A percentile compares a stretch with the other conserved stretches of the same genome.
Conservation (phyloP, 768 basidiomycete genomes). For the Phanerochaete sordida region DNA sequence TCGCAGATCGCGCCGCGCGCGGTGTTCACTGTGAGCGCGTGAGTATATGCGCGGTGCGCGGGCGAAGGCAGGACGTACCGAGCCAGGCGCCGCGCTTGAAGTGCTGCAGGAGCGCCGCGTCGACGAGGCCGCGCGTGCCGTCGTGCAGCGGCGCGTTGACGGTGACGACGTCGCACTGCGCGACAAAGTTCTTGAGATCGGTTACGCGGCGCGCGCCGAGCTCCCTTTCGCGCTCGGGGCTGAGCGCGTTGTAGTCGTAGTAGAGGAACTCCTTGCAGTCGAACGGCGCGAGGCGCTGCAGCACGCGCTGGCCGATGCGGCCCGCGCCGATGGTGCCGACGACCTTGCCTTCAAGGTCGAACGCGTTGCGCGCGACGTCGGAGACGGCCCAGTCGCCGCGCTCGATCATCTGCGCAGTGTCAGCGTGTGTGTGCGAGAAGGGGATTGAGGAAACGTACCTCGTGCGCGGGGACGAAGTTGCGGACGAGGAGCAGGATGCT, state of each 20-base stretch:
- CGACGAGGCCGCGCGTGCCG: constrained; percentile 74
- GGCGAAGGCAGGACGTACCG: constrained; percentile 3
- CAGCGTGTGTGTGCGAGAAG: not conserved
- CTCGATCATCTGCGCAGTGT: constrained; percentile 63
- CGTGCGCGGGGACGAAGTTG: constrained; percentile 86
- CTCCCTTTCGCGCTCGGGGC: constrained; percentile 65
- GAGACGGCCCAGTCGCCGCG: constrained; percentile 87
- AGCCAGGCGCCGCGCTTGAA: constrained; percentile 94
- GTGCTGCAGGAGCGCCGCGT: constrained; percentile 76
- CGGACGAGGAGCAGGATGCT: constrained; percentile 86
- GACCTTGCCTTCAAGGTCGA: constrained; percentile 87
- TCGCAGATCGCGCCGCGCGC: constrained; percentile 91
- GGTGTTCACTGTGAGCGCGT: constrained; percentile 60
- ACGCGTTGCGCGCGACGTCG: constrained; percentile 76
- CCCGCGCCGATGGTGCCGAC: constrained; percentile 85
- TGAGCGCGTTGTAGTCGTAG: constrained; percentile 80
- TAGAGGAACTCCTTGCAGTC: constrained; percentile 88
- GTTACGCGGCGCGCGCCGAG: constrained; percentile 73
- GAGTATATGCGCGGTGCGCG: too few relatives aligned
- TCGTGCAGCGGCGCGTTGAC: constrained; percentile 89
- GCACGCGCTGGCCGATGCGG: constrained; percentile 83
- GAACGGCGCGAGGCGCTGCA: constrained; percentile 78
- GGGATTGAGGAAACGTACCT: constrained; percentile 38
- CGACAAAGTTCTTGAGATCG: constrained; percentile 64
- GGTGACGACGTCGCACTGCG: constrained; percentile 72